Evolutionary conservation across 768 basidiomycete genomes (phyloP).

Genomic region (Russula emetica): DNA sequence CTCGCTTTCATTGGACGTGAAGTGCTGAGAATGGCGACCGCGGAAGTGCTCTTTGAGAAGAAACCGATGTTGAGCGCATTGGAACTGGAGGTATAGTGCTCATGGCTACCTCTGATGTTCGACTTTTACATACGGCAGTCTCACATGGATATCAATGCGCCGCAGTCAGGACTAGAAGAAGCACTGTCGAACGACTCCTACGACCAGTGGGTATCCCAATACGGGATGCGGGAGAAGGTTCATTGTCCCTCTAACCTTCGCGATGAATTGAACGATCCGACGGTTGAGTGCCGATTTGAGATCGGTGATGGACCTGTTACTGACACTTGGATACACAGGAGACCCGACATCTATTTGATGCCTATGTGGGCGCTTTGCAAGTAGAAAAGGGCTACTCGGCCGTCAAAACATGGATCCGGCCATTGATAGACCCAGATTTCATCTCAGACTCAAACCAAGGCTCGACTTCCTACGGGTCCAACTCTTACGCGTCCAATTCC

Average conservation of each 20-base stretch:
- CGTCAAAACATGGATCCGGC: conserved; percentile 20
- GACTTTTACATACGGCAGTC: neutral
- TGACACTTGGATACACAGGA: conserved; percentile 15
- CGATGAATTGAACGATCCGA: conserved; percentile 3
- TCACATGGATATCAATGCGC: neutral
- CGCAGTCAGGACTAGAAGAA: neutral
- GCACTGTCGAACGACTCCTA: conserved; percentile 1
- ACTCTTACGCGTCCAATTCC: too few species aligned
- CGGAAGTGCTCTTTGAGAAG: conserved; percentile 45
- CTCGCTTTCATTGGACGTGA: conserved; percentile 48
- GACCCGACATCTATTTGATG: conserved; percentile 19
- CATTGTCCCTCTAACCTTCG: conserved; percentile 13
- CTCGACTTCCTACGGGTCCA: neutral
- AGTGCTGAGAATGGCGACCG: conserved; percentile 46
- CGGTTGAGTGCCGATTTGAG: neutral
- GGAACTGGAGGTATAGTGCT: conserved; percentile 49
- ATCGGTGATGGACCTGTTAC: neutral
- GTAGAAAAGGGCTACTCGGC: conserved; percentile 6
- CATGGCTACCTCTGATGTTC: neutral
- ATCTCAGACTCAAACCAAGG: neutral
- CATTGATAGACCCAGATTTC: conserved; percentile 20
- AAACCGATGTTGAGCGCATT: conserved; percentile 47
- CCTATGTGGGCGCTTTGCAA: conserved; percentile 24
- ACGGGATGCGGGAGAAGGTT: conserved; percentile 22
- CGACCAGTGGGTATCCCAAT: conserved; percentile 24